Evolutionary conservation across 2,329 filamentous ascomycete species (phyloP).

Genomic region (Pseudogymnoascus destructans): DNA sequence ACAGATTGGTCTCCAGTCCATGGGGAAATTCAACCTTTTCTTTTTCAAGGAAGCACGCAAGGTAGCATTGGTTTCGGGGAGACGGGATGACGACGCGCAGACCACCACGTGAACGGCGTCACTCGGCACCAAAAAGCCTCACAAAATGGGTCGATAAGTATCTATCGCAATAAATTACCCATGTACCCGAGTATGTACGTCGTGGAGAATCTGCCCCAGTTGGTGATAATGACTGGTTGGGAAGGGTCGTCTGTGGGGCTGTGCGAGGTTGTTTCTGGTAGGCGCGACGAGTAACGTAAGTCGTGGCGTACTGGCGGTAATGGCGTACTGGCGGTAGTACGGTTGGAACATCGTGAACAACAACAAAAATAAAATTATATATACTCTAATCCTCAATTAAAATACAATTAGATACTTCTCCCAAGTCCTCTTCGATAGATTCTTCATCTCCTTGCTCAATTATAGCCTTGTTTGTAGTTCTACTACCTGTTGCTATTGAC

Average conservation of each 20-base stretch:
- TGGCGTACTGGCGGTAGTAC: too few species aligned
- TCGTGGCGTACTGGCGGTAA: too few species aligned
- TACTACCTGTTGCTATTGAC: too few species aligned
- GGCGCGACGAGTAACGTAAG: too few species aligned
- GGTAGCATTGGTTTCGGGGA: not conserved
- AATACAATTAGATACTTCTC: too few species aligned
- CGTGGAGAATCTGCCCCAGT: not conserved
- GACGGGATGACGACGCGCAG: not conserved
- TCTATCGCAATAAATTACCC: not conserved
- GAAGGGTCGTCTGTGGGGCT: conserved; percentile 1
- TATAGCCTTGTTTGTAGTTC: too few species aligned
- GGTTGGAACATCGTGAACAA: too few species aligned
- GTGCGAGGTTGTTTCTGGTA: not conserved
- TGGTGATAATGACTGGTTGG: not conserved
- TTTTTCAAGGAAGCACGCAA: not conserved
- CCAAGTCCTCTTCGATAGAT: too few species aligned
- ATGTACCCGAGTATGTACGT: not conserved
- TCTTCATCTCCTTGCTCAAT: too few species aligned
- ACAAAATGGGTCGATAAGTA: not conserved
- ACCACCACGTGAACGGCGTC: conserved; percentile 2
- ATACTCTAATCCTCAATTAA: too few species aligned
- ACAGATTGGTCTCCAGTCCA: not conserved
- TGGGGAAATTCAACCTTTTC: not conserved
- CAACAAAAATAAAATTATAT: too few species aligned
- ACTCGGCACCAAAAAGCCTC: not conserved